Percentiles rank a stretch among this genome's conserved stretches.
Evolutionary conservation across 148 eudicot genomes (phyloP).

Genomic region (Bassia scoparia): DNA sequence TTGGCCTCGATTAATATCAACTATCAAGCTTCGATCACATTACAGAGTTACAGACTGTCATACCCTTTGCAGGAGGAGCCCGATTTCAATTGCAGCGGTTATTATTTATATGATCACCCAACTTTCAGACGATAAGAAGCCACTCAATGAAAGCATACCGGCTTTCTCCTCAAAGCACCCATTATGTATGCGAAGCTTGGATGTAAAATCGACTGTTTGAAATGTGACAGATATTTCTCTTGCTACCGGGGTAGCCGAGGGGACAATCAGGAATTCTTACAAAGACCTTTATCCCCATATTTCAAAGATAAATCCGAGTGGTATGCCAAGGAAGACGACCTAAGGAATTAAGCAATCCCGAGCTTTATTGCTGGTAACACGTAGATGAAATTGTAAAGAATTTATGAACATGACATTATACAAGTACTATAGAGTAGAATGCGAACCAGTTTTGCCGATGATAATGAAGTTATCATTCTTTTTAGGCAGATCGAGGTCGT

Average conservation of each 20-base stretch:
- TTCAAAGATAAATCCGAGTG: conserved; percentile 29
- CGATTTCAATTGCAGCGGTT: conserved; percentile 20
- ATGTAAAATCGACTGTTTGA: neutral
- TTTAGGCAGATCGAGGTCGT: neutral
- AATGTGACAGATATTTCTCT: conserved; percentile 22
- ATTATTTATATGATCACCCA: conserved; percentile 12
- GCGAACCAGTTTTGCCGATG: conserved; percentile 2
- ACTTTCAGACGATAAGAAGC: neutral
- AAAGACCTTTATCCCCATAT: conserved; percentile 31
- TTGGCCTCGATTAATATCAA: neutral
- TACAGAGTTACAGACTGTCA: no score
- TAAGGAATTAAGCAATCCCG: conserved; percentile 13
- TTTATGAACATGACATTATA: neutral
- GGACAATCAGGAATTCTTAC: conserved; percentile 30
- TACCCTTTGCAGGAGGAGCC: conserved; percentile 20
- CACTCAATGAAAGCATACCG: conserved; percentile 10
- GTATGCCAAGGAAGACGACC: conserved; percentile 25
- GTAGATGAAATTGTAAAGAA: neutral
- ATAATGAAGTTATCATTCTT: conserved; percentile 1
- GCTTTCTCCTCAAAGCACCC: neutral
- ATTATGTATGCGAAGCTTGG: neutral
- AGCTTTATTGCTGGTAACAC: neutral
- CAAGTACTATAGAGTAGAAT: neutral
- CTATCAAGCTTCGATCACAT: no score
- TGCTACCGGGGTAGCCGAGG: conserved; percentile 32